Conservation (phyloP, 176 grass and related monocot genomes). For the Triticum timopheevii region DNA sequence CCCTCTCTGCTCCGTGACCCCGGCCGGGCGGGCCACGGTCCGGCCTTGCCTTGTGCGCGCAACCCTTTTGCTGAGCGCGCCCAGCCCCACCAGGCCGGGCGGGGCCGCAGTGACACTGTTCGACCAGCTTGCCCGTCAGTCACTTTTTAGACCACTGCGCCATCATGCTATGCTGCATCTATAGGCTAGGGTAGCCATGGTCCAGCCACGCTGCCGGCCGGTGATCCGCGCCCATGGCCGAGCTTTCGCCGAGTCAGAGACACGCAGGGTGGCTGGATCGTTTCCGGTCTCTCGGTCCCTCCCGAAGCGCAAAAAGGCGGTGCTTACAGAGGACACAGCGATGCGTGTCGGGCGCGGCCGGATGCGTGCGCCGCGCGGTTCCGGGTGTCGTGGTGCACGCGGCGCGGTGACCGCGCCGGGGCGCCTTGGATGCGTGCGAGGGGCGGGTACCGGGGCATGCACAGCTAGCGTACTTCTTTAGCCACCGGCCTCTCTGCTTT, state of each 20-base stretch:
- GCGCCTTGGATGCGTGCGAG: not conserved
- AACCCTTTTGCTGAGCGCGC: not conserved
- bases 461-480: not conserved
- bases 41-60: not conserved
- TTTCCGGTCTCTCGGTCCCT: not conserved
- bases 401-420: not conserved
- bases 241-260: not conserved
- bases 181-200: not conserved
- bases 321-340: not conserved
- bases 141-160: constrained; percentile 13
- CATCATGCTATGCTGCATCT: not conserved
- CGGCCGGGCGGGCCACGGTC: not conserved
- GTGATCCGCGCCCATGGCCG: constrained; percentile 7
- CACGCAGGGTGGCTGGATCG: not conserved
- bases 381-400: not conserved
- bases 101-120: not conserved
- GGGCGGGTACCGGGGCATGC: not conserved
- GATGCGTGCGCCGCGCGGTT: not conserved
- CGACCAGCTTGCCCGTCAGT: constrained; percentile 21
- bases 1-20: not conserved
- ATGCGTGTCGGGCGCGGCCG: constrained; percentile 25
- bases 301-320: not conserved
- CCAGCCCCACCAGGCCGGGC: constrained; percentile 1
- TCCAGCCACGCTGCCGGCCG: not conserved
- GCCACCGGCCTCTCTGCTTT: not conserved